Base-by-base conservation (phyloP, 345 rosid species). In the Erodium maritimum region DNA sequence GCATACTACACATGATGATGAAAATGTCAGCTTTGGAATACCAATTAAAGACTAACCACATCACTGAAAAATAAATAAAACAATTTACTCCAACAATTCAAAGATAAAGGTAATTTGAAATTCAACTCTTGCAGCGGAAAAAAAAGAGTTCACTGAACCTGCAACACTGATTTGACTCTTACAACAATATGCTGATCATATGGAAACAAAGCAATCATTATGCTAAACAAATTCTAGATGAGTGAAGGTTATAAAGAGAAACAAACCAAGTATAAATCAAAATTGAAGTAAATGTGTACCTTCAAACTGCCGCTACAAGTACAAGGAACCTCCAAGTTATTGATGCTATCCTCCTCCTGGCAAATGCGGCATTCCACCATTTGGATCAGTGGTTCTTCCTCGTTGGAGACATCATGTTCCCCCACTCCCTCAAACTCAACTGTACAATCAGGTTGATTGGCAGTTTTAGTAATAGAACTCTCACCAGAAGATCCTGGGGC, bases 271-370 rank as follows among this genome's bases (percentile, higher is more conserved):
- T 21, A 19, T 25, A 9, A 29, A 29, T 11, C 37, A 29, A 29
- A 6, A 29, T 29, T 29, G 37, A 29, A 29, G 37, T 29, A 29
- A 29, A 1, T 5, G 37, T n/a, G 23, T 74, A 91, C 98, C 98
- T 91, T 91, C 79, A 91, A 77, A 74, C 98, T 91, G 45, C 98
- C 98, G 60, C 83, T 80, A 69, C 98, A 91, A 50, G 84, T 83
- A 80, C 98, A 91, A 52, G 98, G 98, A 62, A 79, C 67, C 70
- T 91, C 98, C 66, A 91, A 69, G 71, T 84, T 86, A 69, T 71
- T 77, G 57, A 78, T 51, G 37, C 65, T 71, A 58, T 88, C 98
- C 73, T 91, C 98, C 79, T 91, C 98, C 78, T 91, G 98, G 69
- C 98, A 91, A 62, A 91, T 91, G 60, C 98, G 95, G 54, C 98